Conservation (phyloP, 805 yeast species). For the Lipomyces sp. region DNA sequence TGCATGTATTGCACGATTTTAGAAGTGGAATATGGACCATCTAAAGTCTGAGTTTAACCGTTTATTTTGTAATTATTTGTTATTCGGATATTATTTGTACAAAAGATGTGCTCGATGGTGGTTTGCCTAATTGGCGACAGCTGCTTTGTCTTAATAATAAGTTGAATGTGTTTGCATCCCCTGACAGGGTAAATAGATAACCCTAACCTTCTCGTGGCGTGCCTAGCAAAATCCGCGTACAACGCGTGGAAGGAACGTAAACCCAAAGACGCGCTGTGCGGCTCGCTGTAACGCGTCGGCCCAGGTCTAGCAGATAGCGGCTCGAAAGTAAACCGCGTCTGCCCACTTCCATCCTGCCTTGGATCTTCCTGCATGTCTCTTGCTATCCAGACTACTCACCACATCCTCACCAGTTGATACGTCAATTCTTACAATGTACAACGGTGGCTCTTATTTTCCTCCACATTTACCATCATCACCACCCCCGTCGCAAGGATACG, state of each 20-base stretch:
- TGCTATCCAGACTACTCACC: background rate
- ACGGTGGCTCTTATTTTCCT: slow-evolving; percentile 13
- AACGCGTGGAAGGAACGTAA: background rate
- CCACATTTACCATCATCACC: slow-evolving; percentile 31
- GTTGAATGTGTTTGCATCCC: background rate
- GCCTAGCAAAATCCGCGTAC: no score
- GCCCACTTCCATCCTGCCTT: background rate
- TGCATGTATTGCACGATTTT: no score
- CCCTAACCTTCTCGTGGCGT: no score
- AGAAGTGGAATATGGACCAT: background rate
- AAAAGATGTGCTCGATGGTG: no score
- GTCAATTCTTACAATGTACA: slow-evolving; percentile 15
- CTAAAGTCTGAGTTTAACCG: no score
- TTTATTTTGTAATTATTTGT: no score
- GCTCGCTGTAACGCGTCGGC: background rate
- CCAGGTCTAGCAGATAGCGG: no score
- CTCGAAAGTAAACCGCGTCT: background rate
- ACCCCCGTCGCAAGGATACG: slow-evolving; percentile 22
- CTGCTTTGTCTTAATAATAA: no score
- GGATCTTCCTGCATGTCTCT: background rate
- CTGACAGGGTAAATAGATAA: no score
- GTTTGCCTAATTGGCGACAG: no score
- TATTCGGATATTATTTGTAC: no score
- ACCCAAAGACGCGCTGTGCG: background rate
- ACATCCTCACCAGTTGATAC: background rate